These are phyloP conservation scores for Opeltia flavorubescens DNA, from an alignment of 495 filamentous ascomycete genomes.

Conservation along the genomic window DNA sequence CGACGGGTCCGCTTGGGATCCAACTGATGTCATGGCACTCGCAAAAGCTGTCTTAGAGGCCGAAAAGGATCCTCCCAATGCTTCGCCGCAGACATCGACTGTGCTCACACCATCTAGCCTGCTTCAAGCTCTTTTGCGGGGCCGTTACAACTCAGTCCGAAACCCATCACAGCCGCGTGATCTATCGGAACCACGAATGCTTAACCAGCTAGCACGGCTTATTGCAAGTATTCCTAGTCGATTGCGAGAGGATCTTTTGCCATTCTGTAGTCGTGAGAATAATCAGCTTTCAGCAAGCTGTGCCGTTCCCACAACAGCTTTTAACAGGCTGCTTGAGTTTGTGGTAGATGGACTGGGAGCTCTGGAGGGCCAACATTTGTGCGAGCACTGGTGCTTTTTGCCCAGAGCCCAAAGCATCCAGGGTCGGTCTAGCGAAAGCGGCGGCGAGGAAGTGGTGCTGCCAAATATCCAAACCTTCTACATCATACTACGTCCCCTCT, in stretches of 20 bases:
- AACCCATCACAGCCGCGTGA: constrained; percentile 11
- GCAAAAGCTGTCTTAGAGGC: constrained; percentile 29
- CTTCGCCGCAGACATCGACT: neutral
- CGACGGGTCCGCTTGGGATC: constrained; percentile 31
- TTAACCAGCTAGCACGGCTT: constrained; percentile 18
- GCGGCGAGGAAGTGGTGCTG: constrained; percentile 6
- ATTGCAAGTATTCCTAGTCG: constrained; percentile 1
- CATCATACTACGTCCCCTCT: constrained; percentile 19
- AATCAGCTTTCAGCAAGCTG: neutral
- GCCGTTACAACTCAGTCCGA: constrained; percentile 19
- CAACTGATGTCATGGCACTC: constrained; percentile 29
- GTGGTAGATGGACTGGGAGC: neutral
- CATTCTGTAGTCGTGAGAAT: neutral
- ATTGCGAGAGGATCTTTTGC: neutral
- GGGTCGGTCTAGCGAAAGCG: neutral
- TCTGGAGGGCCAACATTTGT: neutral
- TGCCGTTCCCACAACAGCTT: neutral
- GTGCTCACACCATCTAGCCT: constrained; percentile 8
- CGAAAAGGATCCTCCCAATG: constrained; percentile 11
- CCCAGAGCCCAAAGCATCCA: too few relatives aligned
- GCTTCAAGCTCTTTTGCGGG: constrained; percentile 7
- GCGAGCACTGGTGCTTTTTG: neutral
- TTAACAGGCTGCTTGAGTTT: neutral
- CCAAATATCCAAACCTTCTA: constrained; percentile 30
- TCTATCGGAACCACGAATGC: constrained; percentile 11